These are phyloP conservation scores for Dalbergia cochinchinensis DNA, from an alignment of 306 rosid species.

Conservation along the genomic window DNA sequence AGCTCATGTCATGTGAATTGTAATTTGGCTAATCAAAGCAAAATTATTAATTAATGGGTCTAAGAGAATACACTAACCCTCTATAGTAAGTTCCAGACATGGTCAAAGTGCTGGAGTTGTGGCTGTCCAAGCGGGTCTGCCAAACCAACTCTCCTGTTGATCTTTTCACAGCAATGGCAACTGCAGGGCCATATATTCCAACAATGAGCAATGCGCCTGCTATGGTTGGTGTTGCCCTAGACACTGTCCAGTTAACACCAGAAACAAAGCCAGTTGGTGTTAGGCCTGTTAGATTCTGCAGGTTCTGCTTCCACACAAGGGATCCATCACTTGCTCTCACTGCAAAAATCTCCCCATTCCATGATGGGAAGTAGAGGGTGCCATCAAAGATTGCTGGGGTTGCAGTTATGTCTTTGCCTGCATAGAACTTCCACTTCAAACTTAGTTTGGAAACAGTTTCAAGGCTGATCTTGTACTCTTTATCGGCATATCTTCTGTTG, in stretches of 20 bases:
- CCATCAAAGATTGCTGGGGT: conserved; percentile 63
- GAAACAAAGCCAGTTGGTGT: conserved; percentile 46
- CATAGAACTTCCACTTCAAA: conserved; percentile 64
- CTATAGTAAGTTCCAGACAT: conserved; percentile 70
- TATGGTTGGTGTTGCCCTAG: conserved; percentile 65
- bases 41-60: no score
- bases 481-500: conserved; percentile 68
- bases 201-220: conserved; percentile 18
- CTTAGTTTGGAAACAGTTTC: conserved; percentile 38
- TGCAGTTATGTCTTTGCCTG: conserved; percentile 64
- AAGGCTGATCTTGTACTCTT: conserved; percentile 63
- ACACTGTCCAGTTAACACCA: conserved; percentile 51
- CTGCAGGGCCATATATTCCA: conserved; percentile 65
- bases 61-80: conserved; percentile 50
- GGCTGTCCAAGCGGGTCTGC: conserved; percentile 53
- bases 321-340: conserved; percentile 45
- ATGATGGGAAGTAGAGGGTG: conserved; percentile 63
- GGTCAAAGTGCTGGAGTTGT: conserved; percentile 47
- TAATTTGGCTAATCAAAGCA: no score
- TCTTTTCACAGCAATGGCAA: conserved; percentile 58
- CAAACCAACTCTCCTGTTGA: conserved; percentile 58
- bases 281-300: conserved; percentile 55
- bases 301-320: conserved; percentile 46
- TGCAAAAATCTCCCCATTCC: conserved; percentile 70
- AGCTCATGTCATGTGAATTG: no score